These are phyloP conservation scores for Dictyostelium brefeldianum DNA, from an alignment of 78 protist genomes.

Conservation along the genomic window DNA sequence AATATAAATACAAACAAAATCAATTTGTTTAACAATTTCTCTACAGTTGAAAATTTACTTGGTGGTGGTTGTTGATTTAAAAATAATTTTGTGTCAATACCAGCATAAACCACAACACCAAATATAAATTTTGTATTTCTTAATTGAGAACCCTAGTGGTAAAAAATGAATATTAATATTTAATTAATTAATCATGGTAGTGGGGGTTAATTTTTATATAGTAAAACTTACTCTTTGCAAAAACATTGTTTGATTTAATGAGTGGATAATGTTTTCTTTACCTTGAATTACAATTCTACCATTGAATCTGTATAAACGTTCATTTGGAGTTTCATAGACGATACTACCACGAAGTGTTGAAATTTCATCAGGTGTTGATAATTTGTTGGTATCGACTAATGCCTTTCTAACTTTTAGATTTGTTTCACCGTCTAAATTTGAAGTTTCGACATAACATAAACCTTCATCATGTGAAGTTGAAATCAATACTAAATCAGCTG, in stretches of 20 bases:
- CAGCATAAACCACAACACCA: slow-evolving; percentile 77
- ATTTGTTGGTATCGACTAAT: slow-evolving; percentile 7
- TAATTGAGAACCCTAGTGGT: slow-evolving; percentile 60
- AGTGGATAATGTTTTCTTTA: slow-evolving; percentile 24
- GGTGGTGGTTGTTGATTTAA: slow-evolving; percentile 89
- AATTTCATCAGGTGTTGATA: slow-evolving; percentile 42
- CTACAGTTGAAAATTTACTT: slow-evolving; percentile 84
- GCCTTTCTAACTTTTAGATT: slow-evolving; percentile 78
- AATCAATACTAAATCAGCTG: slow-evolving; percentile 71
- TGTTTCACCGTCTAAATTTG: slow-evolving; percentile 85
- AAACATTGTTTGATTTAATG: slow-evolving; percentile 77
- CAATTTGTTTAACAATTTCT: slow-evolving; percentile 72
- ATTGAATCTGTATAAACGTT: slow-evolving; percentile 71
- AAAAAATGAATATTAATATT: not conserved
- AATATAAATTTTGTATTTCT: slow-evolving; percentile 76
- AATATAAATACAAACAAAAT: slow-evolving; percentile 71
- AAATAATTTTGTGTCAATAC: slow-evolving; percentile 77
- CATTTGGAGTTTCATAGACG: slow-evolving; percentile 80
- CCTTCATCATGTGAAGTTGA: slow-evolving; percentile 72
- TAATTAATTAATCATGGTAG: not conserved
- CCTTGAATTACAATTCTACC: slow-evolving; percentile 67
- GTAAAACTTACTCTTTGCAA: slow-evolving; percentile 55
- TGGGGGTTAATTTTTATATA: too few species aligned
- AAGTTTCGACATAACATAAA: slow-evolving; percentile 82
- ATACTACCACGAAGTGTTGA: slow-evolving; percentile 52